Base-by-base conservation (phyloP, 352 stramenopile species). In the Hyaloperonospora brassicae region DNA sequence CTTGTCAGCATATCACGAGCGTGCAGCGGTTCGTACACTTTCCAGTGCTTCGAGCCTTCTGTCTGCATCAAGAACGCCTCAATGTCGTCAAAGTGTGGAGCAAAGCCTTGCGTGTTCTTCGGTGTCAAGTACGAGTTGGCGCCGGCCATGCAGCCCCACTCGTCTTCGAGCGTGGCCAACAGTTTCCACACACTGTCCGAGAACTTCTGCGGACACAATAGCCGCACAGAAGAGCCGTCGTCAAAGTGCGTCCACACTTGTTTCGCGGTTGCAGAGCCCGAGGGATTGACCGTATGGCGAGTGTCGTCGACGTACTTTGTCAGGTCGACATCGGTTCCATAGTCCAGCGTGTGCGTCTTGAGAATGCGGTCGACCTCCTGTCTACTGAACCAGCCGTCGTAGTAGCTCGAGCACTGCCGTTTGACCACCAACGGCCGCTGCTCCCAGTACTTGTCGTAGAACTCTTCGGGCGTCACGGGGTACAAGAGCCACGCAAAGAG, bases 41-140 rank as follows among this genome's bases (percentile, higher is more conserved):
- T 95, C 93, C 94, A 98, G 58, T 90, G 72, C 64, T 98, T 98
- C 17, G 61, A 84, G 35, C 93, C 95, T 74, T 98, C 89, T 2
- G 72, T 60, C 62, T 98, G 94, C 24, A 98, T 57, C 57, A 98
- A 74, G 62, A 98, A 98, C 0, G 92, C 93, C 62, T 98, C 93
- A 59, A 98, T 97, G 59, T 98, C 93, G 54, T 98, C 95, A 52
- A 97, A 98, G 69, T 98, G 95, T 4, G 95, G 93, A n/a, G 93
- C 93, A 75, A 98, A 98, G 11, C 95, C 95, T 73, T 98, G 93
- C 11, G 89, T 96, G 42, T 76, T 75, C 35, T 85, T 70, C 11
- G 93, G 91, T 8, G 95, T 98, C 31, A 98, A 68, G 67, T 98
- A 98, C 12, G 86, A 86, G 68, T 98, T 98, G 23, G 86, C 79